phyloP scores from a whole-genome alignment of 139 green algal genomes.

The Chlamydomonas sphaeroides region DNA sequence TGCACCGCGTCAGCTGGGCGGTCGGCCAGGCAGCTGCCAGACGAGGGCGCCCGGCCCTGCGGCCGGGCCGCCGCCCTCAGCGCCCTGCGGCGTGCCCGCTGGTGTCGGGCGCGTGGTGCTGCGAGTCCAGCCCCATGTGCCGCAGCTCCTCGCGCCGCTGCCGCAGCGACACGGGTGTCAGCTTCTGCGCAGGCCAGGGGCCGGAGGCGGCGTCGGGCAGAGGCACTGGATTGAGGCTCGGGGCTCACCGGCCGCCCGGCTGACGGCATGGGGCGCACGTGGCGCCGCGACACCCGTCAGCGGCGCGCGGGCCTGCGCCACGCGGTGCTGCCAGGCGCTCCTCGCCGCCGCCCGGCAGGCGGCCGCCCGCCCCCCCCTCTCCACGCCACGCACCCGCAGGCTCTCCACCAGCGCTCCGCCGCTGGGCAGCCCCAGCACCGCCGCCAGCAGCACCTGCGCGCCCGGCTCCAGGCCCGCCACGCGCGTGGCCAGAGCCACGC shows the following conservation, averaged over 20 bases:
- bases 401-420: not conserved
- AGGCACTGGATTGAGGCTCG: not conserved
- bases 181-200: not conserved
- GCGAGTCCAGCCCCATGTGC: slow-evolving; percentile 41
- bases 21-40: too few species aligned
- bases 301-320: too few species aligned
- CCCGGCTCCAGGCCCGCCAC: slow-evolving; percentile 14
- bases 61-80: too few species aligned
- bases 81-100: too few species aligned
- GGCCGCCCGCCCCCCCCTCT: not conserved
- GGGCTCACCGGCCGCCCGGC: too few species aligned
- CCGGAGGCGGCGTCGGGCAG: not conserved
- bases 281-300: too few species aligned
- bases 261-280: too few species aligned
- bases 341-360: too few species aligned
- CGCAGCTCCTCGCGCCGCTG: slow-evolving; percentile 36
- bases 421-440: slow-evolving; percentile 14
- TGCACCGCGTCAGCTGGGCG: too few species aligned
- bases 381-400: not conserved
- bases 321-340: too few species aligned
- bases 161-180: slow-evolving; percentile 22
- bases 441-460: slow-evolving; percentile 32
- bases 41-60: too few species aligned
- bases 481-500: not conserved
- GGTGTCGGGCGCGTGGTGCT: slow-evolving; percentile 39